Evolutionary conservation across 108 stramenopile genomes (phyloP), one percentile per base, ranked within the genome.

Genomic region (Heterococcus sp.): DNA sequence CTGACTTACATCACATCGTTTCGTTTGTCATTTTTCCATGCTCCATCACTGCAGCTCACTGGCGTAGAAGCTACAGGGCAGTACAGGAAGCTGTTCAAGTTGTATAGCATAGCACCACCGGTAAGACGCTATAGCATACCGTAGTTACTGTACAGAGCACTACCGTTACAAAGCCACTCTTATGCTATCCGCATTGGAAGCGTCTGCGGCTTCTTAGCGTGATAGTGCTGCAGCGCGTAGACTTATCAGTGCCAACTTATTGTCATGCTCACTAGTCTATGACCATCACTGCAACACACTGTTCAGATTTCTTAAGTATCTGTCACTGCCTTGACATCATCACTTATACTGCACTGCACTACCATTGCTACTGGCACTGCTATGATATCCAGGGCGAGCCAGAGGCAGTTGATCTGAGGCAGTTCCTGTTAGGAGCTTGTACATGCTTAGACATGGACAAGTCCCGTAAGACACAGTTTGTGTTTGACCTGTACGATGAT

Each of bases 401-500:
- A 36, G 69, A 32, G 69, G n/a, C n/a, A 8, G 4, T 32, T 8
- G 32, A 30, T 3, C n/a, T 29, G 28, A 11, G 2, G 2, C 69
- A 91, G 68, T 78, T 93, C 36, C 66, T 93, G n/a, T 89, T 93
- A 72, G 89, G 86, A 8, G 74, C 91, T 37, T 84, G 85, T 75
- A 92, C 89, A 72, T 91, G 89, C 82, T 76, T 91, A 37, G 86
- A 70, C 28, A 83, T 91, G 40, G 84, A 83, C 27, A 38, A 2
- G 35, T 63, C 3, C 89, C 89, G 34, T 80, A 88, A 68, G 40
- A 89, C 90, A 28, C 81, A 78, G 67, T 79, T 93, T 35, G 82
- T 90, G 35, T 93, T 93, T 78, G 79, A 88, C 0, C 88, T 93
- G 85, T 93, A 87, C 68, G 92, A 93, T 46, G 89, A 83, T 4